Conservation (phyloP, 2,329 filamentous ascomycete species). For the Nemania bipapillata region DNA sequence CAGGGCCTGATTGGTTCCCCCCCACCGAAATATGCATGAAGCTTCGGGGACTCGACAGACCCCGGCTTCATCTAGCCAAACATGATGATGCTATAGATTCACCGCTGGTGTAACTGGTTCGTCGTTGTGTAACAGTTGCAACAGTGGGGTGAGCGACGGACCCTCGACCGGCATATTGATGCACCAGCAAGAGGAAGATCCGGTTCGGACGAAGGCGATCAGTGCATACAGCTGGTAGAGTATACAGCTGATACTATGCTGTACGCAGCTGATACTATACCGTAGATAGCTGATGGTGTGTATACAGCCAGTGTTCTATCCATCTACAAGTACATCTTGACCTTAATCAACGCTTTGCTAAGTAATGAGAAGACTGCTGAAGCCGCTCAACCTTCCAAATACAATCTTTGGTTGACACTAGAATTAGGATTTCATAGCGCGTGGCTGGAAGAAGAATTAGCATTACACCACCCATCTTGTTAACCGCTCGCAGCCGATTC, state of each 20-base stretch:
- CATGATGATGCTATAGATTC: neutral
- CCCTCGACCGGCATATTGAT: neutral
- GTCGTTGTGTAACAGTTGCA: constrained; percentile 3
- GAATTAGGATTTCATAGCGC: neutral
- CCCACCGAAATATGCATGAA: constrained; percentile 3
- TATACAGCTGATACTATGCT: neutral
- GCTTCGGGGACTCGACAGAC: neutral
- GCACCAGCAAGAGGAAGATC: neutral
- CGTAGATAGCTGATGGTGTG: too few relatives aligned
- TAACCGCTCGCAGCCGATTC: neutral
- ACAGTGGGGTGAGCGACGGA: neutral
- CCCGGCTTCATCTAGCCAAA: constrained; percentile 6
- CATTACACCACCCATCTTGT: neutral
- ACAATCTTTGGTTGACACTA: neutral
- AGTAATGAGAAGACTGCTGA: neutral
- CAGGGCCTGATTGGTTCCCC: neutral
- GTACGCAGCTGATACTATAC: too few relatives aligned
- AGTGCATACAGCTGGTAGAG: neutral
- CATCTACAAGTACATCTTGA: neutral
- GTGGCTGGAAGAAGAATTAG: neutral
- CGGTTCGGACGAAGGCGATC: neutral
- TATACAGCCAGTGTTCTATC: too few relatives aligned
- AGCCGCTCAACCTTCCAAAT: neutral
- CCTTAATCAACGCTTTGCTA: neutral
- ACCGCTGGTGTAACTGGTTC: neutral